Evolutionary conservation across 768 basidiomycete species (phyloP).

Genomic region (Vararia minispora): DNA sequence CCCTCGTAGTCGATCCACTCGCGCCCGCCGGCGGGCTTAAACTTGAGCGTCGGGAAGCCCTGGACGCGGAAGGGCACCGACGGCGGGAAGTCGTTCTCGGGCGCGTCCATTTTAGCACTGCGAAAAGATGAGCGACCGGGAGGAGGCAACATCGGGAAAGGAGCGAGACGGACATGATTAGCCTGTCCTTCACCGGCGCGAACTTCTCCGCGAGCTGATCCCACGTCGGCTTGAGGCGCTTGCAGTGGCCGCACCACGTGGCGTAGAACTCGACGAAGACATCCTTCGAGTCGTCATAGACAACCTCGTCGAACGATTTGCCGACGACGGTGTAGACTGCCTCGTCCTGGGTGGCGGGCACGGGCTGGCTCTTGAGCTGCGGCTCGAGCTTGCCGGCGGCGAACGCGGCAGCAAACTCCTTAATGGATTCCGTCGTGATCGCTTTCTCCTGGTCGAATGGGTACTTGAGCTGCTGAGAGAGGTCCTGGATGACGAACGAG

Average conservation of each 20-base stretch:
- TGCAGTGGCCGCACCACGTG: constrained; percentile 96
- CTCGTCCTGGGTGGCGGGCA: constrained; percentile 77
- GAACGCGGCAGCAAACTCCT: constrained; percentile 52
- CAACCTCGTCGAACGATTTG: constrained; percentile 80
- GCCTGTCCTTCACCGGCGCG: constrained; percentile 55
- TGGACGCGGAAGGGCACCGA: constrained; percentile 77
- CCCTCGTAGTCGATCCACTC: constrained; percentile 93
- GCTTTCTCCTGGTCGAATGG: constrained; percentile 65
- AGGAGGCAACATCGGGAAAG: neutral
- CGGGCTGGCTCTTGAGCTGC: constrained; percentile 80
- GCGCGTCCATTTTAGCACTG: constrained; percentile 93
- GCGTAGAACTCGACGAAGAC: constrained; percentile 97
- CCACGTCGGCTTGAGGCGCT: constrained; percentile 92
- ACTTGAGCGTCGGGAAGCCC: constrained; percentile 94
- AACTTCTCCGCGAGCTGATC: constrained; percentile 84
- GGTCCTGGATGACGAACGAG: constrained; percentile 84
- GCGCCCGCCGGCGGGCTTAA: constrained; percentile 79
- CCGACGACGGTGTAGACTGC: constrained; percentile 76
- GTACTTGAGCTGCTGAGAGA: constrained; percentile 78
- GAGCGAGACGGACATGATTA: constrained; percentile 53
- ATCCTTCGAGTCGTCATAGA: constrained; percentile 82
- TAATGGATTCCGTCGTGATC: constrained; percentile 44
- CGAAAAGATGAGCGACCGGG: constrained; percentile 10
- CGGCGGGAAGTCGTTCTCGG: constrained; percentile 90
- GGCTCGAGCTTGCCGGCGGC: constrained; percentile 66